Evolutionary conservation across 768 basidiomycete genomes (phyloP), one percentile per base, ranked within the genome.

Genomic region (Boletus tomentosulus): DNA sequence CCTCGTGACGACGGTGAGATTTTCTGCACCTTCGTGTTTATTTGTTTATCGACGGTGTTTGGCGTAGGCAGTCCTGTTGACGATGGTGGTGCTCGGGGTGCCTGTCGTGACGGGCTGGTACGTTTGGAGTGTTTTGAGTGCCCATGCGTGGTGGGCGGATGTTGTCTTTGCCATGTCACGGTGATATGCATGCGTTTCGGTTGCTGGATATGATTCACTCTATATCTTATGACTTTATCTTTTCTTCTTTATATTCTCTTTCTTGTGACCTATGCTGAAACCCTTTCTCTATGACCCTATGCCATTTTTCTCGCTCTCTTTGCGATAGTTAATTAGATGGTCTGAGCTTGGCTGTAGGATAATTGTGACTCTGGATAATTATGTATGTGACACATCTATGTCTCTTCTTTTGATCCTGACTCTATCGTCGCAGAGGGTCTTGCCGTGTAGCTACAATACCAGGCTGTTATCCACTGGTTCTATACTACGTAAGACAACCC

Each of bases 21-120:
- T 11, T 19, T 11, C 16, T 28, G 3, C 2, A 4, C 10, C 13
- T 13, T 41, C 13, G 4, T 16, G 33, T 19, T 24, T 12, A 4
- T 4, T 43, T 12, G 30, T 13, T 10, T 44, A 34, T 44, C 7
- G 39, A 39, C 37, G 48, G 31, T 48, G 34, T 22, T 30, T 44
- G 41, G 19, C n/a, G 31, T 6, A 64, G 63, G 64, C 65, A 6
- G 53, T 65, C 6, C 46, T 65, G 55, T 7, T 64, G 57, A 50
- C 50, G 50, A 44, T 59, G 54, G 52, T 64, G 4, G 22, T 13
- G 30, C 53, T 65, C 2, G 59, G 62, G 27, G 57, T 54, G 11
- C 65, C 64, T 19, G 57, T 51, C 6, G 37, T n/a, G n/a, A 25
- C 66, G 24, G 59, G 51, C 22, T 65, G 62, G 65, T 66, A 66